These are phyloP conservation scores for Quercus dentata DNA, from an alignment of 306 rosid species.

Conservation along the genomic window DNA sequence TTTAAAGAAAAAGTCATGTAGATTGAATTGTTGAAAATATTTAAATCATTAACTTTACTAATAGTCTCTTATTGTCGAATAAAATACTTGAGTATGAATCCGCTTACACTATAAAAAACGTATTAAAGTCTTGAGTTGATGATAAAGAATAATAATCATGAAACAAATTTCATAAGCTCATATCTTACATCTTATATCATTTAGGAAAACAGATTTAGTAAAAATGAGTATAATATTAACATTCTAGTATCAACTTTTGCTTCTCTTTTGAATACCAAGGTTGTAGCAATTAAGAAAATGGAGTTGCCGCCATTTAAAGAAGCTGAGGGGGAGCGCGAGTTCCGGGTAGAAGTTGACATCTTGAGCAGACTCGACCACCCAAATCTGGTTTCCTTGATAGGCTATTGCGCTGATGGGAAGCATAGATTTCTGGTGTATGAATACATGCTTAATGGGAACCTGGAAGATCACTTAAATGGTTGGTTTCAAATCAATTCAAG, in stretches of 20 bases:
- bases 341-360: slow-evolving; percentile 89
- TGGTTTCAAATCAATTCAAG: slow-evolving; percentile 13
- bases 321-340: slow-evolving; percentile 91
- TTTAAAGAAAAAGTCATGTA: too few relatives aligned
- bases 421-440: slow-evolving; percentile 88
- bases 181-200: too few relatives aligned
- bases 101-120: too few relatives aligned
- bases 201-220: too few relatives aligned
- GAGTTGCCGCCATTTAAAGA: slow-evolving; percentile 72
- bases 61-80: too few relatives aligned
- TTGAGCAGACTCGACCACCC: slow-evolving; percentile 92
- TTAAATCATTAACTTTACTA: too few relatives aligned
- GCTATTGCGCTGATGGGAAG: slow-evolving; percentile 96
- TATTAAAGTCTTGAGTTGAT: too few relatives aligned
- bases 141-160: too few relatives aligned
- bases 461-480: slow-evolving; percentile 93
- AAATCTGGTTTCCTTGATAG: slow-evolving; percentile 87
- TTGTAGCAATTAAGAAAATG: slow-evolving; percentile 95
- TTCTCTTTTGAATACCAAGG: slow-evolving; percentile 32
- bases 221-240: too few relatives aligned
- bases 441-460: slow-evolving; percentile 82
- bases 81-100: too few relatives aligned
- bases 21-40: too few relatives aligned
- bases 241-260: neutral
- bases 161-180: too few relatives aligned